Conservation (phyloP, 371 early-diverging fungal genomes). For the Conidiobolus incongruus region DNA sequence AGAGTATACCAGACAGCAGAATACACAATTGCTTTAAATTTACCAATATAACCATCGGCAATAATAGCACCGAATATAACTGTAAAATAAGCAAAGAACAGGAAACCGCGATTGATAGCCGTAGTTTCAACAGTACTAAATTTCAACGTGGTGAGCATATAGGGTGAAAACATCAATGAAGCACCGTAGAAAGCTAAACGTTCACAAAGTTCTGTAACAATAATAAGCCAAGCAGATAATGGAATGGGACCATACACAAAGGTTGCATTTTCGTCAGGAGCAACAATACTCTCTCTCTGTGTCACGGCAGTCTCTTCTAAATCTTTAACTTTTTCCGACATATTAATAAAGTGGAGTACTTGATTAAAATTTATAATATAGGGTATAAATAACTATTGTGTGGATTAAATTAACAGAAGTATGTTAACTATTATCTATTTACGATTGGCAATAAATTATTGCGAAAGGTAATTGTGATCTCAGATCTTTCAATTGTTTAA, state of each 20-base stretch:
- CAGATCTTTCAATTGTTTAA: too few relatives aligned
- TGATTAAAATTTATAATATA: too few relatives aligned
- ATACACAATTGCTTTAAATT: conserved; percentile 49
- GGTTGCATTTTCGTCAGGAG: too few relatives aligned
- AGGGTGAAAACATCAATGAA: conserved; percentile 40
- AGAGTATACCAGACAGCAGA: conserved; percentile 36
- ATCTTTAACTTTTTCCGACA: too few relatives aligned
- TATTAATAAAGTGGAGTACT: too few relatives aligned
- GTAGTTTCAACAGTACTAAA: conserved; percentile 31
- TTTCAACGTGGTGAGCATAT: conserved; percentile 21
- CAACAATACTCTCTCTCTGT: too few relatives aligned
- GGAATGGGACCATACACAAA: conserved; percentile 20
- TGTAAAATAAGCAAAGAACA: conserved; percentile 57
- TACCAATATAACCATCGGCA: conserved; percentile 62
- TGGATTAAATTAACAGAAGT: too few relatives aligned
- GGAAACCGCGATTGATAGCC: conserved; percentile 45
- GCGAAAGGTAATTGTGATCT: too few relatives aligned
- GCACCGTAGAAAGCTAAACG: conserved; percentile 51
- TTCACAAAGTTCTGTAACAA: conserved; percentile 31
- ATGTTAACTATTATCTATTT: too few relatives aligned
- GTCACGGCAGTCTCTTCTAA: too few relatives aligned
- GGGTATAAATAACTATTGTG: too few relatives aligned
- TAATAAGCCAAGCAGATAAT: conserved; percentile 23
- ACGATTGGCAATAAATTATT: too few relatives aligned
- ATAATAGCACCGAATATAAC: conserved; percentile 56